These are phyloP conservation scores for Arabidopsis lyrata DNA, from an alignment of 441 rosid genomes.

Conservation along the genomic window DNA sequence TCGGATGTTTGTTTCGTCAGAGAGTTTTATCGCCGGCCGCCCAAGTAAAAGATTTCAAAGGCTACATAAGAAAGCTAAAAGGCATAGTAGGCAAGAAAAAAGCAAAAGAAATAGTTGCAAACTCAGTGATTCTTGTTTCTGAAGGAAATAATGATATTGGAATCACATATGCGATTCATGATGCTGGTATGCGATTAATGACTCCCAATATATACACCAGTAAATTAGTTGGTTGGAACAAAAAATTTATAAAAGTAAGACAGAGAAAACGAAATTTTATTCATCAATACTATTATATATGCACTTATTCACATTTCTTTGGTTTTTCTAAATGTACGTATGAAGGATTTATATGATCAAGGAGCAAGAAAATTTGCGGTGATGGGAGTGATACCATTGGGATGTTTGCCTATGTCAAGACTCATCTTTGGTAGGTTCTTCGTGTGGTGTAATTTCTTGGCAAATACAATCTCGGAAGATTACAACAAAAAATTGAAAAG, in stretches of 20 bases:
- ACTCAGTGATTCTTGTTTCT: conserved; percentile 46
- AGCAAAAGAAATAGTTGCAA: conserved; percentile 46
- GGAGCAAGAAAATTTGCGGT: conserved; percentile 1
- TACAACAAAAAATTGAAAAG: conserved; percentile 39
- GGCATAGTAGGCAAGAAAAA: conserved; percentile 50
- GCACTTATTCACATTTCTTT: conserved; percentile 5
- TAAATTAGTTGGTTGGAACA: conserved; percentile 38
- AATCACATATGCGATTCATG: conserved; percentile 24
- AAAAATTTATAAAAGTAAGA: conserved; percentile 40
- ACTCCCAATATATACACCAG: conserved; percentile 6
- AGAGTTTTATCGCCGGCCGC: conserved; percentile 49
- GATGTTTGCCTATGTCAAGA: conserved; percentile 42
- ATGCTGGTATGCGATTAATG: conserved; percentile 1
- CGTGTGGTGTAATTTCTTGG: conserved; percentile 18
- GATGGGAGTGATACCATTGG: conserved; percentile 29
- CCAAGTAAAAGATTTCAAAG: conserved; percentile 57
- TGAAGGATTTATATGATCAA: conserved; percentile 9
- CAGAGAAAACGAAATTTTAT: neutral
- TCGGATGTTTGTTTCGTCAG: conserved; percentile 22
- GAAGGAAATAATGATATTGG: conserved; percentile 45
- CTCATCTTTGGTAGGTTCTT: neutral
- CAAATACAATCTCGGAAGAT: conserved; percentile 39
- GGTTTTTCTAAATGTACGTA: neutral
- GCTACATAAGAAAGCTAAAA: conserved; percentile 57
- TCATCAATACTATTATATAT: neutral